Evolutionary conservation across 1,284 basidiomycete genomes (phyloP).

Genomic region (Tetrapyrgos nigripes): DNA sequence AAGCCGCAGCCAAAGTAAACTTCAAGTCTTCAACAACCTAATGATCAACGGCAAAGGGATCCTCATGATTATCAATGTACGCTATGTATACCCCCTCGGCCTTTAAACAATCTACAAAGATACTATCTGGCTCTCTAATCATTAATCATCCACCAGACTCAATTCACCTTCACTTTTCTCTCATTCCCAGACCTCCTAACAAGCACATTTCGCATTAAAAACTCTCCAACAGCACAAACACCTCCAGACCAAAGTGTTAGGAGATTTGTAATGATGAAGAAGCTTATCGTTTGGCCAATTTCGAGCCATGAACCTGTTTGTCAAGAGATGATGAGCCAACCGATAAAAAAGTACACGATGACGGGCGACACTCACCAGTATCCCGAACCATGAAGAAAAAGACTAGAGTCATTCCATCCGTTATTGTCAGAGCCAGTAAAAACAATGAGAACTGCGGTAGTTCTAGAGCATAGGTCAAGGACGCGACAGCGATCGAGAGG

Average conservation of each 20-base stretch:
- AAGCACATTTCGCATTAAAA: slow-evolving; percentile 58
- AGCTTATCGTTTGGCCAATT: slow-evolving; percentile 88
- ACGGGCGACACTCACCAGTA: slow-evolving; percentile 52
- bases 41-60: too few species aligned
- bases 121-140: too few species aligned
- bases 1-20: too few species aligned
- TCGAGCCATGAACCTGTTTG: slow-evolving; percentile 82
- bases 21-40: too few species aligned
- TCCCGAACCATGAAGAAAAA: slow-evolving; percentile 89
- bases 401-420: slow-evolving; percentile 81
- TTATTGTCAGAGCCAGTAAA: slow-evolving; percentile 75
- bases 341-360: neutral
- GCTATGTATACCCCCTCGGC: too few species aligned
- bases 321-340: neutral
- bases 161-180: neutral
- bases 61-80: too few species aligned
- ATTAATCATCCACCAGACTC: neutral
- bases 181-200: neutral
- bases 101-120: too few species aligned
- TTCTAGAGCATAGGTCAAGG: slow-evolving; percentile 67
- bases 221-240: slow-evolving; percentile 72
- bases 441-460: slow-evolving; percentile 82
- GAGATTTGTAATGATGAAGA: slow-evolving; percentile 87
- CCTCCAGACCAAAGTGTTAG: slow-evolving; percentile 82
- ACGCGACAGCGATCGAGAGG: slow-evolving; percentile 70